A percentile compares a stretch with the other conserved stretches of the same genome.
These are phyloP conservation scores for Dioscorea dumetorum DNA, from an alignment of 106 monocot genomes.

Conservation along the genomic window DNA sequence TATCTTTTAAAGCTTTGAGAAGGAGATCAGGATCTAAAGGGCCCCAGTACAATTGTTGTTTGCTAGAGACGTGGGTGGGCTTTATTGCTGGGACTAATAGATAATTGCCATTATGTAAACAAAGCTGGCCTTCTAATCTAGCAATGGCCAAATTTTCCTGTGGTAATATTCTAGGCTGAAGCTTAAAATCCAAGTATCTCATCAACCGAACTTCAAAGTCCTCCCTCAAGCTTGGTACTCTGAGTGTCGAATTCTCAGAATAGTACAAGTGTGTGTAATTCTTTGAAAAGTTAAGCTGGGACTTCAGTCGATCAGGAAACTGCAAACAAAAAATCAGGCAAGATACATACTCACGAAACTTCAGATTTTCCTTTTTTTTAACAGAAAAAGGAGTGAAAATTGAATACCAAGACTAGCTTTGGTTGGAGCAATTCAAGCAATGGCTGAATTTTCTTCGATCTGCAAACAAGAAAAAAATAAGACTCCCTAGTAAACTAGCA, in stretches of 20 bases:
- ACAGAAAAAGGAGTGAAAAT: neutral
- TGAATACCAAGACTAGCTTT: constrained; percentile 49
- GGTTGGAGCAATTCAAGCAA: constrained; percentile 41
- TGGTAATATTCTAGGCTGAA: constrained; percentile 32
- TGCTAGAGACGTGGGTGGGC: constrained; percentile 1
- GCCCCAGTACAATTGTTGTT: constrained; percentile 27
- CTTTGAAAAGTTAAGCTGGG: neutral
- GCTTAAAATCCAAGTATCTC: constrained; percentile 32
- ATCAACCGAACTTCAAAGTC: constrained; percentile 25
- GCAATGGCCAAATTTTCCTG: constrained; percentile 41
- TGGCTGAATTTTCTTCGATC: constrained; percentile 30
- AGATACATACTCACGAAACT: neutral
- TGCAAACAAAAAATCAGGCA: constrained; percentile 13
- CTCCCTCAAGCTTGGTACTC: constrained; percentile 24
- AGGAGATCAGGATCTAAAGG: constrained; percentile 25
- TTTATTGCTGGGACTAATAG: constrained; percentile 16
- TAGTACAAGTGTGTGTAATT: constrained; percentile 25
- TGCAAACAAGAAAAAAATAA: constrained; percentile 7
- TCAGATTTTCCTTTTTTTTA: neutral
- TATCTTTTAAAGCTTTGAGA: constrained; percentile 24
- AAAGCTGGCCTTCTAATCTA: constrained; percentile 33
- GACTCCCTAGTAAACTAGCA: neutral
- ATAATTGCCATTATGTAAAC: constrained; percentile 39
- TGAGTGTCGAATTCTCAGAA: constrained; percentile 18
- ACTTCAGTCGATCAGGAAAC: constrained; percentile 46